Evolutionary conservation across 768 basidiomycete genomes (phyloP).

Genomic region (Cystoderma amianthinum): DNA sequence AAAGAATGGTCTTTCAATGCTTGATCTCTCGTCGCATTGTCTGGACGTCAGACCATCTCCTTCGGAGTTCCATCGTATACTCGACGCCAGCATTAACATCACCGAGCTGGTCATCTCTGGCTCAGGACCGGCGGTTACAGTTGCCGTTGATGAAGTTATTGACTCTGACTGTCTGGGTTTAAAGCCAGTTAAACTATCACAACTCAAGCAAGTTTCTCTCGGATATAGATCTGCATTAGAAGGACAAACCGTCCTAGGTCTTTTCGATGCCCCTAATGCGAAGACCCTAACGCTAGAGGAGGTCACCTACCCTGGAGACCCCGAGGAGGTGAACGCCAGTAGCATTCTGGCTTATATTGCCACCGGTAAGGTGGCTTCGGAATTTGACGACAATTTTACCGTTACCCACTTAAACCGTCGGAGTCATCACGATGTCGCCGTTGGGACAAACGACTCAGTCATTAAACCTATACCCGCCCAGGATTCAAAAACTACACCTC

Average conservation of each 20-base stretch:
- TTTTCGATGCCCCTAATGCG: conserved; percentile 32
- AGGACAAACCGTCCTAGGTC: conserved; percentile 28
- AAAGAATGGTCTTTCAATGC: conserved; percentile 13
- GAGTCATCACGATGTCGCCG: not conserved
- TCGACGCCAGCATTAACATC: conserved; percentile 32
- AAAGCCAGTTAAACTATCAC: conserved; percentile 25
- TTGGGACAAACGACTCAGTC: not conserved
- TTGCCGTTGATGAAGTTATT: conserved; percentile 2
- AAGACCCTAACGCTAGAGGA: conserved; percentile 35
- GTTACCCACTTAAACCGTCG: not conserved
- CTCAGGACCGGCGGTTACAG: conserved; percentile 29
- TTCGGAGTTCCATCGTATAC: conserved; percentile 33
- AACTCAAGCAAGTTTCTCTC: conserved; percentile 29
- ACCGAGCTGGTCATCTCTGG: conserved; percentile 36
- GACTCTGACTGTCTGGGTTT: conserved; percentile 17
- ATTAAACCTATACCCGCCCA: not conserved
- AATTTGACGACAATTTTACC: conserved; percentile 1
- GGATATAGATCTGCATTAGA: conserved; percentile 36
- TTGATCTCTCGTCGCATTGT: conserved; percentile 48
- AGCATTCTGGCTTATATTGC: conserved; percentile 29
- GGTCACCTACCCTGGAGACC: conserved; percentile 30
- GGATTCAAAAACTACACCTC: conserved; percentile 11
- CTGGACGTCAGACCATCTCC: conserved; percentile 46
- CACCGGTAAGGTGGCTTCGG: conserved; percentile 12
- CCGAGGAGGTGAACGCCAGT: conserved; percentile 31